Evolutionary conservation across 768 basidiomycete genomes (phyloP).

Genomic region (Hydnomerulius pinastri): DNA sequence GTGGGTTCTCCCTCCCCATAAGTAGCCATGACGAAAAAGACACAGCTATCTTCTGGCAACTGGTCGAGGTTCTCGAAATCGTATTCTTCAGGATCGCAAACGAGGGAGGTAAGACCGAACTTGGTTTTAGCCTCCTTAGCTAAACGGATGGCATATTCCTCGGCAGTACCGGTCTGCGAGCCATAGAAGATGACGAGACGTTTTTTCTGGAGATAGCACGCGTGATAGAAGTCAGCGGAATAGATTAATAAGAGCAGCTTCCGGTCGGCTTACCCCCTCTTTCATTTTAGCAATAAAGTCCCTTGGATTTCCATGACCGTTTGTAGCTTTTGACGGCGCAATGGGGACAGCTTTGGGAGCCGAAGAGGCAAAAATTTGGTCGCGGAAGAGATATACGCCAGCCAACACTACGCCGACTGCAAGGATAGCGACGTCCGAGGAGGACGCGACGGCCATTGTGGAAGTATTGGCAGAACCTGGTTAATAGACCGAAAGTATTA

Average conservation of each 20-base stretch:
- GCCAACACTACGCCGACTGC: conserved; percentile 75
- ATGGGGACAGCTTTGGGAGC: conserved; percentile 59
- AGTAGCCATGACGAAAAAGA: conserved; percentile 96
- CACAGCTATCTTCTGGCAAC: conserved; percentile 83
- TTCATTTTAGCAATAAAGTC: conserved; percentile 97
- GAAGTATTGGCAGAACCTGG: conserved; percentile 9
- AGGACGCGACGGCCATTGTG: conserved; percentile 60
- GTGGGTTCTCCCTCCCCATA: conserved; percentile 99
- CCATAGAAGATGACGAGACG: conserved; percentile 97
- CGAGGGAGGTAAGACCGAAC: conserved; percentile 92
- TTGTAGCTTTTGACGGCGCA: conserved; percentile 45
- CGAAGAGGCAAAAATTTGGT: conserved; percentile 71
- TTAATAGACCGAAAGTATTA: not conserved
- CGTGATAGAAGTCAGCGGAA: not conserved
- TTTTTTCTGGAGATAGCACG: conserved; percentile 79
- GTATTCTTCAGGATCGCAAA: conserved; percentile 98
- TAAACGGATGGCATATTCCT: conserved; percentile 96
- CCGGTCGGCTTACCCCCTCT: conserved; percentile 67
- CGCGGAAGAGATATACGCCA: conserved; percentile 79
- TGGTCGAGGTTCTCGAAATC: conserved; percentile 96
- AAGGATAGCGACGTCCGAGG: conserved; percentile 75
- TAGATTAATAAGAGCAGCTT: conserved; percentile 6
- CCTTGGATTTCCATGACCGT: conserved; percentile 84
- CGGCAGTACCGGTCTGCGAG: conserved; percentile 97
- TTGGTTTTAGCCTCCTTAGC: conserved; percentile 98